Evolutionary conservation across 1,284 basidiomycete species (phyloP), one percentile per base, ranked within the genome.

Genomic region (Naganishia sp.): DNA sequence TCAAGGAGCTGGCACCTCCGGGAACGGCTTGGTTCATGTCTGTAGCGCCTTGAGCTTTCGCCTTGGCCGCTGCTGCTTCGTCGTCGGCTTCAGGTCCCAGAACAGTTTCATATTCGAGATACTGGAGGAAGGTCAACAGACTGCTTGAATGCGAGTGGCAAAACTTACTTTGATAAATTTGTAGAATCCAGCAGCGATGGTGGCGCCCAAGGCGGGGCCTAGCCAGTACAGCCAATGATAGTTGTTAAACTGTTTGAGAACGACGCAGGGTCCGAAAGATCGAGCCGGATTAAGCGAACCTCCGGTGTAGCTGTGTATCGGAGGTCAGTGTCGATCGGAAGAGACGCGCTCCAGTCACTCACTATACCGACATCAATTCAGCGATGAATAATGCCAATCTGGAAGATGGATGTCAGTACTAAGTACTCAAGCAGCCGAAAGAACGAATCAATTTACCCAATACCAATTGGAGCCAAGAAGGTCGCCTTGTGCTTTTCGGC

Each of bases 181-280:
- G 74, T 88, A 89, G 72, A 89, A 83, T 1, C 71, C 81, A 9
- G 83, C 80, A 16, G 84, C 86, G 44, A 89, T 79, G 18, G 87
- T 72, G 0, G 85, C 82, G 21, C 88, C 87, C 28, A 88, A 77
- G 64, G 81, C 81, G 0, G 86, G 86, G 36, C 87, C 87, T n/a
- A 87, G 75, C 75, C 79, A 76, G 69, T 81, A 80, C 56, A 81
- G 83, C 87, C 87, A 89, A 66, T 89, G 88, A 25, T 82, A 76
- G 18, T 75, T 69, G 45, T 78, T 73, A 74, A 89, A 90, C 2
- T 39, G 25, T 7, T 84, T 83, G 1, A 84, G 81, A 49, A 90
- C 82, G n/a, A 86, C 86, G 2, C 87, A 86, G 0, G 89, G 89
- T 13, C 88, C 89, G 74, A 90, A 90, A 0, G 88, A 80, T 69